Evolutionary conservation across 805 yeast genomes (phyloP), one percentile per base, ranked within the genome.

Genomic region (Saturnispora zaruensis): DNA sequence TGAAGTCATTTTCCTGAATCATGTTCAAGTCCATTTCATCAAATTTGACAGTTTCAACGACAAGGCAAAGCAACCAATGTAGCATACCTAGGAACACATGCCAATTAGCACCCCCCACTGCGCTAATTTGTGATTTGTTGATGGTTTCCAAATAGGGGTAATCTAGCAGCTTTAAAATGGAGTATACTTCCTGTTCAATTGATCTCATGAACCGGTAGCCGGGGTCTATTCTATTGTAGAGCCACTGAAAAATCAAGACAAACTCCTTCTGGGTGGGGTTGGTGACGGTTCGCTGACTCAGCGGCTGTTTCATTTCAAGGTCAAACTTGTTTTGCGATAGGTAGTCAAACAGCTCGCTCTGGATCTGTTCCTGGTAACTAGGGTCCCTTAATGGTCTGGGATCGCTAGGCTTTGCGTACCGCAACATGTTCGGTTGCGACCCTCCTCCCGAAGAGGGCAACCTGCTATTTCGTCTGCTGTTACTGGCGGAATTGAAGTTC

Each of bases 101-200:
- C 96, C 96, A 89, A 56, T 81, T 81, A 45, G 84, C 81, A 2
- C 96, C 95, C 5, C 96, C 96, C 11, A 87, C 96, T 0, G 96
- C 96, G 36, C 89, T 79, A 36, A 89, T 82, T 61, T 87, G 95
- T 1, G 93, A 83, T 59, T 89, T 82, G 64, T 84, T 86, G 37
- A 90, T 81, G 0, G 86, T 71, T 38, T 85, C 95, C 51, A 87
- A 65, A 62, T 83, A 87, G 1, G 97, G 96, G 59, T 89, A 89
- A 45, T 77, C 78, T 53, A 88, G 63, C 34, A 72, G 73, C 60
- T 79, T 82, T 57, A 89, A 67, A 18, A 87, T 67, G 18, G 76
- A 73, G 53, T 81, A 84, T 3, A 88, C 84, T 54, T 89, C 96
- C 44, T 77, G 73, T 54, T 88, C 96, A 32, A 85, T 75, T 14